phyloP scores from a whole-genome alignment of 2,329 filamentous ascomycete species.

The Talaromyces piceae region DNA sequence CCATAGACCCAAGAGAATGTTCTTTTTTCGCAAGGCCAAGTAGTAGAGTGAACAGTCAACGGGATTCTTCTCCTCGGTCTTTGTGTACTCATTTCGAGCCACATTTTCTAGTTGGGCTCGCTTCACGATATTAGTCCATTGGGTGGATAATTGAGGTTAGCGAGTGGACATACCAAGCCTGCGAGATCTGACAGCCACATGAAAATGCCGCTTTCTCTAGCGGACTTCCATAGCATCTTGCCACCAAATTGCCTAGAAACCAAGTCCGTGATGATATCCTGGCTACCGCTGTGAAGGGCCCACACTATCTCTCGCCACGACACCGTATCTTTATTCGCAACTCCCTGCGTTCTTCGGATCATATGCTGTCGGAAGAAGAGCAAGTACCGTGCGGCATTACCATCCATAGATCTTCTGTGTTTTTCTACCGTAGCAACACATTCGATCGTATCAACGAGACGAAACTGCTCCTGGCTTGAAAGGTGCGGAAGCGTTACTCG shows the following conservation, averaged over 20 bases:
- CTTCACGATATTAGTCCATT: slow-evolving; percentile 31
- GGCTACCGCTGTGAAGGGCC: slow-evolving; percentile 48
- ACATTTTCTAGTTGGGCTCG: slow-evolving; percentile 78
- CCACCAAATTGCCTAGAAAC: slow-evolving; percentile 73
- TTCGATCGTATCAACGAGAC: slow-evolving; percentile 74
- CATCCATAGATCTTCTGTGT: slow-evolving; percentile 81
- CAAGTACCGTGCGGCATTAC: slow-evolving; percentile 80
- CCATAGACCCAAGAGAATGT: slow-evolving; percentile 85
- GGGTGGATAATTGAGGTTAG: background rate
- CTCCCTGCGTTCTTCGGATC: slow-evolving; percentile 58
- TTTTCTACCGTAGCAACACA: slow-evolving; percentile 78
- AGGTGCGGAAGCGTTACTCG: slow-evolving; percentile 69
- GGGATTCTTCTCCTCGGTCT: slow-evolving; percentile 77
- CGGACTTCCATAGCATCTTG: slow-evolving; percentile 75
- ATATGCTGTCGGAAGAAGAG: slow-evolving; percentile 79
- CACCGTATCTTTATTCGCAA: slow-evolving; percentile 52
- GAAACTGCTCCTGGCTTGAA: slow-evolving; percentile 78
- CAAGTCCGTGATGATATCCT: slow-evolving; percentile 83
- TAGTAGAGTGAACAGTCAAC: slow-evolving; percentile 89
- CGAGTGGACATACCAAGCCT: slow-evolving; percentile 56
- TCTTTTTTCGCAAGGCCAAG: slow-evolving; percentile 82
- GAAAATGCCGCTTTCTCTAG: slow-evolving; percentile 79
- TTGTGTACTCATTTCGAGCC: slow-evolving; percentile 87
- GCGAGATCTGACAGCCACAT: slow-evolving; percentile 82
- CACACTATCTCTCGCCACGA: slow-evolving; percentile 47